Base-by-base conservation (phyloP, 192 early-diverging fungal species). In the Chytriomyces sp. region DNA sequence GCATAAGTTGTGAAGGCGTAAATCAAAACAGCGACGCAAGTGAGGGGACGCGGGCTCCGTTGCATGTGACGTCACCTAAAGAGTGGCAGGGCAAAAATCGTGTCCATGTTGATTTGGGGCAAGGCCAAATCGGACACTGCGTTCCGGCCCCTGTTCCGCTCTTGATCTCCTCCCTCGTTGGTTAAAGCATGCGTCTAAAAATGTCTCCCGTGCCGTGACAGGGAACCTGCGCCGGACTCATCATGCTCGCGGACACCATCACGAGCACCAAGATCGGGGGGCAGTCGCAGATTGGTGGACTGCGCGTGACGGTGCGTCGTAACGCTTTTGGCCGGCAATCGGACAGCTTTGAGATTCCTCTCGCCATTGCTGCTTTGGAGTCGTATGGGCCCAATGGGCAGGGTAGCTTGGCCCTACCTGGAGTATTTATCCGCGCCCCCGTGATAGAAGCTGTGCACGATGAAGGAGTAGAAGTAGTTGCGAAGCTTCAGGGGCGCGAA, bases 211-310 rank as follows among this genome's bases (percentile, higher is more conserved):
- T n/a, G n/a, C n/a, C n/a, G n/a, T n/a, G n/a, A n/a, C n/a, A 85
- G 84, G 96, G 96, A 22, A 98, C 95, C 33, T 99, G 96, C 75
- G 96, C 96, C 19, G 96, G 96, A 36, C 83, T 99, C 86, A 98
- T 99, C 56, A 83, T 99, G 64, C 85, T 99, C 40, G 88, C 93
- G 6, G 86, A 93, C 59, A 78, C 82, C 33, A 90, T 91, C 17
- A 86, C 81, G 28, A 82, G 86, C 36, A 88, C 91, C 22, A 94
- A 96, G 74, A 83, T 89, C 60, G 93, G 92, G 39, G 96, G 96
- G 3, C 96, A 98, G 76, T 80, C 85, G 73, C 79, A 93, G 58
- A 81, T 99, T 40, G 91, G 92, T 36, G 94, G 90, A 4, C 82
- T 99, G 44, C 84, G 89, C 33, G 89, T 95, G 22, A 88, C 88